Percentiles rank a stretch among this genome's conserved stretches.
Evolutionary conservation across 2,329 filamentous ascomycete species (phyloP).

Genomic region (Pestalotiopsis sp.): DNA sequence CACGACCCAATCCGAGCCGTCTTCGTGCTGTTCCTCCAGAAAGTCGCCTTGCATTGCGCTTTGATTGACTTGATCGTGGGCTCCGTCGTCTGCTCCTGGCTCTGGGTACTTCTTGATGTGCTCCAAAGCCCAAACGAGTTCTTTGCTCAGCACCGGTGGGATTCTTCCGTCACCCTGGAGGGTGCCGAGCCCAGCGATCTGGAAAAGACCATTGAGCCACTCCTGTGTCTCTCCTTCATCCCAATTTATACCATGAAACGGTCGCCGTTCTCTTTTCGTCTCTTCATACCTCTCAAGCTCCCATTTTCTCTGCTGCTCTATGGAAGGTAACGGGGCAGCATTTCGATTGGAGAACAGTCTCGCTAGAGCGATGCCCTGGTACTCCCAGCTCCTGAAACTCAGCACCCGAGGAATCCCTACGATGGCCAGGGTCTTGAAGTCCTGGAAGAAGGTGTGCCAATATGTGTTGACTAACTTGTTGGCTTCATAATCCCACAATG

Average conservation of each 20-base stretch:
- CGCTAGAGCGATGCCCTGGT: slow-evolving; percentile 56
- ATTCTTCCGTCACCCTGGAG: slow-evolving; percentile 48
- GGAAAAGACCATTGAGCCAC: slow-evolving; percentile 49
- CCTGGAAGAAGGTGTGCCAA: slow-evolving; percentile 55
- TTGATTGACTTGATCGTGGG: neutral
- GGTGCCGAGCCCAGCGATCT: slow-evolving; percentile 50
- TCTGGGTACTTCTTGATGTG: slow-evolving; percentile 50
- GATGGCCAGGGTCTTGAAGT: slow-evolving; percentile 49
- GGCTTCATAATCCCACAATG: slow-evolving; percentile 51
- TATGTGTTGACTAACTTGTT: slow-evolving; percentile 48
- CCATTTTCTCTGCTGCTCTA: slow-evolving; percentile 46
- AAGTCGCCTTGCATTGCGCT: no score
- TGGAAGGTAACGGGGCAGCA: slow-evolving; percentile 38
- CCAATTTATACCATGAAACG: slow-evolving; percentile 57
- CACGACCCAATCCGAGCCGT: slow-evolving; percentile 2
- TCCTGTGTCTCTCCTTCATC: slow-evolving; percentile 51
- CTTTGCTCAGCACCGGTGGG: slow-evolving; percentile 45
- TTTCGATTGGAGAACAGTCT: slow-evolving; percentile 48
- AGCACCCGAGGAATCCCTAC: slow-evolving; percentile 54
- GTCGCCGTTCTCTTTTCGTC: slow-evolving; percentile 32
- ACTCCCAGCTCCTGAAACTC: slow-evolving; percentile 58
- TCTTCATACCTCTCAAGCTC: slow-evolving; percentile 40
- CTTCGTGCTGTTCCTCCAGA: neutral
- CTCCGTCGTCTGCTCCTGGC: neutral
- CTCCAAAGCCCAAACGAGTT: slow-evolving; percentile 50